Evolutionary conservation across 805 yeast species (phyloP).

Genomic region (Kurtzmaniella cleridarum): DNA sequence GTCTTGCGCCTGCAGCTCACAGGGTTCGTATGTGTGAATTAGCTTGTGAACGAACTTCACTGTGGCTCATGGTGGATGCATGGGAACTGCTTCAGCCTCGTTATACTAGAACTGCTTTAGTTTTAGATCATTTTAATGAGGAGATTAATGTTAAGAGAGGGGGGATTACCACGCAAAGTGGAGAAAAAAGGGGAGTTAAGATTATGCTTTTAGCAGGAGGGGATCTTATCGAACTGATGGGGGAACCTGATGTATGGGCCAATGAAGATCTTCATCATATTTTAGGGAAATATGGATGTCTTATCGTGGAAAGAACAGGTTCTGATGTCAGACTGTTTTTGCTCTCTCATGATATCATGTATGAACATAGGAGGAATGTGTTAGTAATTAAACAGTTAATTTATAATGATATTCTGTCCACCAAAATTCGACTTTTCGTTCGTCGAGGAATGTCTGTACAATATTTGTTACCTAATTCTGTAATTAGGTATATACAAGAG

Average conservation of each 20-base stretch:
- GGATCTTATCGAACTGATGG: slow-evolving; percentile 96
- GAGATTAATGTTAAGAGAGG: slow-evolving; percentile 89
- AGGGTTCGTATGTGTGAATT: slow-evolving; percentile 97
- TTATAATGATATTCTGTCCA: slow-evolving; percentile 92
- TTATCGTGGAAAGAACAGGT: slow-evolving; percentile 95
- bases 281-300: slow-evolving; percentile 91
- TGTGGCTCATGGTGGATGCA: slow-evolving; percentile 99
- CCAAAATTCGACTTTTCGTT: slow-evolving; percentile 87
- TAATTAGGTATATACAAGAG: slow-evolving; percentile 91
- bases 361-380: slow-evolving; percentile 90
- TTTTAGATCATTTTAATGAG: slow-evolving; percentile 92
- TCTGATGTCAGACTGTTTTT: slow-evolving; percentile 90
- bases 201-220: slow-evolving; percentile 98
- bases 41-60: slow-evolving; percentile 93
- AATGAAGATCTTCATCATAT: slow-evolving; percentile 93
- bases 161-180: slow-evolving; percentile 62
- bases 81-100: slow-evolving; percentile 94
- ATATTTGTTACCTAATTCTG: slow-evolving; percentile 87
- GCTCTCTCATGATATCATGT: slow-evolving; percentile 93
- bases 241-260: slow-evolving; percentile 99
- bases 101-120: slow-evolving; percentile 92
- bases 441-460: slow-evolving; percentile 97
- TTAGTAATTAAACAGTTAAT: slow-evolving; percentile 92
- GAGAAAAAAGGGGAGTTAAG: slow-evolving; percentile 74
- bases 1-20: slow-evolving; percentile 82